These are phyloP conservation scores for Botrytis tulipae DNA, from an alignment of 2,329 filamentous ascomycete species.

Conservation along the genomic window DNA sequence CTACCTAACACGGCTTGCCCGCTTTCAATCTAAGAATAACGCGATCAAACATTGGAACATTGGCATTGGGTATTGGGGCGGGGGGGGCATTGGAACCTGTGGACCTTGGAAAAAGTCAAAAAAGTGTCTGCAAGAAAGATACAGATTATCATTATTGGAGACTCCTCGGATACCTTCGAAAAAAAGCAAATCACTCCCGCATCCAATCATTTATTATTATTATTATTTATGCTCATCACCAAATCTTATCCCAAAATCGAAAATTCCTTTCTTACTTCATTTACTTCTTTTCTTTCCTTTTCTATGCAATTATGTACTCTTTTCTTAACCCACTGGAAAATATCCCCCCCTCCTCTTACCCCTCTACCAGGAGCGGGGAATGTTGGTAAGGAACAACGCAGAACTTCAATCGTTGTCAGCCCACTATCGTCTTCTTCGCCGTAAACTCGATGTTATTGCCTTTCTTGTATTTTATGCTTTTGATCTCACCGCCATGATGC, in stretches of 20 bases:
- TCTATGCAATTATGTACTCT: neutral
- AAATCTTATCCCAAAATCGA: neutral
- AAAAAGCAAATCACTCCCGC: neutral
- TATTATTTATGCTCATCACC: neutral
- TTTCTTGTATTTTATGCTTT: constrained; percentile 1
- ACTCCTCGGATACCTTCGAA: neutral
- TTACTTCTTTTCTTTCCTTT: neutral
- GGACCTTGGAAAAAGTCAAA: neutral
- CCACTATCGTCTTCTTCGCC: neutral
- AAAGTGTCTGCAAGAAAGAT: neutral
- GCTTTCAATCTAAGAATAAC: neutral
- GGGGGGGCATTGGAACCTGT: neutral
- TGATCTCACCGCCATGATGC: constrained; percentile 15
- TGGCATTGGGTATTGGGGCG: neutral
- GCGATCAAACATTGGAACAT: neutral
- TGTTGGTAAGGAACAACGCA: constrained; percentile 11
- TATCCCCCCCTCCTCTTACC: neutral
- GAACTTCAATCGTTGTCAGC: constrained; percentile 5
- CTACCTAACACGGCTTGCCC: neutral
- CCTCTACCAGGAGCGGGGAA: constrained; percentile 5
- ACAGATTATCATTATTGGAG: neutral
- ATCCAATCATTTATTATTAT: neutral
- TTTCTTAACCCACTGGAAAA: neutral
- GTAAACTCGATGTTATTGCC: constrained; percentile 1
- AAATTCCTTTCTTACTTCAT: neutral